Evolutionary conservation across 768 basidiomycete genomes (phyloP).

Genomic region (Gyrodon lividus): DNA sequence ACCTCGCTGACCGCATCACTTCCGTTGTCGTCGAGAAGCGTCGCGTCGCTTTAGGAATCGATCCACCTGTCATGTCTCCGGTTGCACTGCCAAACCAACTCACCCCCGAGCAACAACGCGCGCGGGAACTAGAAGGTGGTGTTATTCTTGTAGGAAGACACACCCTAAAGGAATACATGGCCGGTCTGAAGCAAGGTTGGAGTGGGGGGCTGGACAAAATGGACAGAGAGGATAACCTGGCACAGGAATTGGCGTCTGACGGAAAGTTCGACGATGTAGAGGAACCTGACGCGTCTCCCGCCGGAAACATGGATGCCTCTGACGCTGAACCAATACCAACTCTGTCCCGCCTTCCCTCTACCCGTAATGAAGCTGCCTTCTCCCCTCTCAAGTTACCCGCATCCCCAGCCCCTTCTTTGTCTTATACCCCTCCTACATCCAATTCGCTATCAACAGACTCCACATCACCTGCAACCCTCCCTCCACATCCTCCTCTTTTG

Average conservation of each 20-base stretch:
- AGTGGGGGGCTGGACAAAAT: slow-evolving; percentile 64
- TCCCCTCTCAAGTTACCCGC: slow-evolving; percentile 32
- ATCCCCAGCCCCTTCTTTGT: slow-evolving; percentile 19
- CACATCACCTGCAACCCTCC: slow-evolving; percentile 54
- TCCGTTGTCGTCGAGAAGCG: slow-evolving; percentile 72
- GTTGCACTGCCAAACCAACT: slow-evolving; percentile 53
- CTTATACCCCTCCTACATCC: slow-evolving; percentile 15
- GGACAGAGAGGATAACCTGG: slow-evolving; percentile 71
- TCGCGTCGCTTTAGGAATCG: slow-evolving; percentile 63
- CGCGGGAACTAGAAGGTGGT: slow-evolving; percentile 76
- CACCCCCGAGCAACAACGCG: slow-evolving; percentile 49
- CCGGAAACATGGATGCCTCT: slow-evolving; percentile 24
- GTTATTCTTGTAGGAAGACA: slow-evolving; percentile 83
- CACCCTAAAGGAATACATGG: slow-evolving; percentile 93
- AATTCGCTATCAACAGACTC: slow-evolving; percentile 36
- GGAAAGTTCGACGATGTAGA: slow-evolving; percentile 74
- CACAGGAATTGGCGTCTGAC: slow-evolving; percentile 66
- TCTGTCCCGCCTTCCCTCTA: slow-evolving; percentile 35
- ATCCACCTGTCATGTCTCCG: slow-evolving; percentile 42
- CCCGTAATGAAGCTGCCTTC: slow-evolving; percentile 31
- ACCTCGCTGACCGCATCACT: slow-evolving; percentile 73
- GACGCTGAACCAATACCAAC: slow-evolving; percentile 44
- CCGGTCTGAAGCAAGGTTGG: slow-evolving; percentile 85
- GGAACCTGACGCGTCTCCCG: slow-evolving; percentile 25
- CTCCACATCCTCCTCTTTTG: slow-evolving; percentile 76